Evolutionary conservation across 176 grass and related monocot genomes (phyloP), one percentile per base, ranked within the genome.

Genomic region (Tuctoria greenei): DNA sequence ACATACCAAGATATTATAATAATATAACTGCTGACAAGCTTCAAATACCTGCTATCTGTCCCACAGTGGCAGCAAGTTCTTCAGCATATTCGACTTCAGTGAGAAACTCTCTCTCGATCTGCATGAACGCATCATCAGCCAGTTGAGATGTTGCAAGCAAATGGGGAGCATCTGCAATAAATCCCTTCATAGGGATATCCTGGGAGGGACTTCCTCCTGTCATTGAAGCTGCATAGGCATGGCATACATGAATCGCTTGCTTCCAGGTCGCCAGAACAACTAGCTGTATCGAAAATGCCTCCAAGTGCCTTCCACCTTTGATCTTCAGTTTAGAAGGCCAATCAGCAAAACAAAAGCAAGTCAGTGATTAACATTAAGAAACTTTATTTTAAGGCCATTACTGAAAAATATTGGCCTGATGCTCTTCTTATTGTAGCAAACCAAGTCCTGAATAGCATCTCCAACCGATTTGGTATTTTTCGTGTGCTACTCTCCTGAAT

Each of bases 251-350:
- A 84, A 98, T 86, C 28, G 91, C 95, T 89, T 98, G 95, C 82
- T 90, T 98, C 95, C 95, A 98, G 47, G 86, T 94, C 7, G 95
- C 95, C 75, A 98, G 87, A 83, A 98, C 66, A 79, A 98, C 72
- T 76, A 98, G 70, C 89, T 98, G 95, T 67, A 94, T 72, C 5
- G 95, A 90, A 58, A 98, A 98, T 14, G 89, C 95, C 76, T 89
- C 87, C 64, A 94, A 71, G 23, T 90, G 82, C 76, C 72, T 87
- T 66, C 78, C 86, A 75, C 44, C 74, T 82, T 90, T 85, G 71
- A 85, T 84, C 88, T 86, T 79, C 74, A 82, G 26, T 81, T 79
- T 44, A 67, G 43, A 36, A 61, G 25, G 36, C 79, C 79, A 45
- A 72, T 64, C 59, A 72, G 59, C 40, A 79, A 75, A 75, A 80